Evolutionary conservation across 495 filamentous ascomycete genomes (phyloP).

Genomic region (Eremomyces bilateralis): DNA sequence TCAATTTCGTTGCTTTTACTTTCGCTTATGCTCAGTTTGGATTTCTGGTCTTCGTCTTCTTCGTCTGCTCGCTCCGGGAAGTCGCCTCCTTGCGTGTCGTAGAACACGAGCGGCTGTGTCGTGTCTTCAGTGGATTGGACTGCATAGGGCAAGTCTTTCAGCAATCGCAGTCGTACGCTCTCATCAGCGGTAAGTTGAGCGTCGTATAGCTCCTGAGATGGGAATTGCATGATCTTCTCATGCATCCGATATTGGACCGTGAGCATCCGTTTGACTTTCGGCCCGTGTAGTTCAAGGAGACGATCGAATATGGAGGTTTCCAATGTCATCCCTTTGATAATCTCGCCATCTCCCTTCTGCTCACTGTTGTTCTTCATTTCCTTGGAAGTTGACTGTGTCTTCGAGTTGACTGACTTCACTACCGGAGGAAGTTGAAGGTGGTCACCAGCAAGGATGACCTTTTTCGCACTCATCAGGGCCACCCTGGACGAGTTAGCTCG

Average conservation of each 20-base stretch:
- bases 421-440: constrained; percentile 90
- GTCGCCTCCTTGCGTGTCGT: constrained; percentile 87
- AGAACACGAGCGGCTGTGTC: constrained; percentile 69
- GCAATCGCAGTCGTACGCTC: constrained; percentile 46
- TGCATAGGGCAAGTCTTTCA: constrained; percentile 58
- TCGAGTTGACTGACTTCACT: constrained; percentile 57
- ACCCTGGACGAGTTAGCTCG: too few relatives aligned
- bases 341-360: constrained; percentile 4
- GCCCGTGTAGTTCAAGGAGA: constrained; percentile 60
- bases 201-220: constrained; percentile 75
- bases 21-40: constrained; percentile 37
- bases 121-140: constrained; percentile 76
- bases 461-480: constrained; percentile 38
- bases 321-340: constrained; percentile 26
- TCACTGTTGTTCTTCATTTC: constrained; percentile 7
- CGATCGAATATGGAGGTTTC: constrained; percentile 85
- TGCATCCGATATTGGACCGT: constrained; percentile 99
- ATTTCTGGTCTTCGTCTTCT: constrained; percentile 23
- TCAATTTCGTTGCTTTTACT: constrained; percentile 92
- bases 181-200: constrained; percentile 58
- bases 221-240: constrained; percentile 81
- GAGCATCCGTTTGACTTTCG: constrained; percentile 72
- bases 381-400: constrained; percentile 18
- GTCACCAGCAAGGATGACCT: constrained; percentile 81
- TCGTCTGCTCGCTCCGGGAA: constrained; percentile 43